Evolutionary conservation across 768 basidiomycete species (phyloP).

Genomic region (Gyrodon lividus): DNA sequence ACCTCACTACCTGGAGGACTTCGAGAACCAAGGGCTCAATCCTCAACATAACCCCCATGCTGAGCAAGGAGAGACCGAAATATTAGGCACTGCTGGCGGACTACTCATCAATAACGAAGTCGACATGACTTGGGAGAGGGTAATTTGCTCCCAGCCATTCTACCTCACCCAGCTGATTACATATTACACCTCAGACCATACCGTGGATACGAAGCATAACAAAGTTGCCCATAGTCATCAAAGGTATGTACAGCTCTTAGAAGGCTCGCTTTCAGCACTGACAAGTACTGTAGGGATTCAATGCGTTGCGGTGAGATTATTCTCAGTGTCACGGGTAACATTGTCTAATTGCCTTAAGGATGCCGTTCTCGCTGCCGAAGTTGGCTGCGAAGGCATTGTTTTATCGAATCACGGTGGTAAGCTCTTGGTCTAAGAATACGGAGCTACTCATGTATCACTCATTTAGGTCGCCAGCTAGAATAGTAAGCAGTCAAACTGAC

Average conservation of each 20-base stretch:
- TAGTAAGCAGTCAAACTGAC: conserved; percentile 46
- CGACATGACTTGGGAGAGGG: conserved; percentile 78
- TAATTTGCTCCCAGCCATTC: conserved; percentile 19
- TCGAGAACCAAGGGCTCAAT: conserved; percentile 41
- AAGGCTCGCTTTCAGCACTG: background rate
- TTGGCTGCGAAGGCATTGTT: conserved; percentile 84
- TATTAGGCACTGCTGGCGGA: conserved; percentile 68
- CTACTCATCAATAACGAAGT: conserved; percentile 64
- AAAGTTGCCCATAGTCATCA: conserved; percentile 68
- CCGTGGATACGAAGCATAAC: conserved; percentile 72
- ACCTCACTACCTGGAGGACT: conserved; percentile 55
- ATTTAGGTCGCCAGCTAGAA: conserved; percentile 70
- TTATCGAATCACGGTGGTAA: conserved; percentile 89
- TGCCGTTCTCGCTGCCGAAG: conserved; percentile 78
- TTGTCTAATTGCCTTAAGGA: conserved; percentile 49
- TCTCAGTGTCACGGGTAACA: background rate
- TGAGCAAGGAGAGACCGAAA: conserved; percentile 37
- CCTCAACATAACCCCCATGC: conserved; percentile 23
- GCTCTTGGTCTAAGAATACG: conserved; percentile 2
- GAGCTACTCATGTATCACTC: conserved; percentile 1
- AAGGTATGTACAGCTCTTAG: conserved; percentile 56
- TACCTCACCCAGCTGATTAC: background rate
- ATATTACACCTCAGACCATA: conserved; percentile 50
- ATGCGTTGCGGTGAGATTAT: conserved; percentile 55
- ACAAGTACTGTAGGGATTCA: conserved; percentile 52